These are phyloP conservation scores for Magnaporthiopsis poae DNA, from an alignment of 2,329 filamentous ascomycete species.

Conservation along the genomic window DNA sequence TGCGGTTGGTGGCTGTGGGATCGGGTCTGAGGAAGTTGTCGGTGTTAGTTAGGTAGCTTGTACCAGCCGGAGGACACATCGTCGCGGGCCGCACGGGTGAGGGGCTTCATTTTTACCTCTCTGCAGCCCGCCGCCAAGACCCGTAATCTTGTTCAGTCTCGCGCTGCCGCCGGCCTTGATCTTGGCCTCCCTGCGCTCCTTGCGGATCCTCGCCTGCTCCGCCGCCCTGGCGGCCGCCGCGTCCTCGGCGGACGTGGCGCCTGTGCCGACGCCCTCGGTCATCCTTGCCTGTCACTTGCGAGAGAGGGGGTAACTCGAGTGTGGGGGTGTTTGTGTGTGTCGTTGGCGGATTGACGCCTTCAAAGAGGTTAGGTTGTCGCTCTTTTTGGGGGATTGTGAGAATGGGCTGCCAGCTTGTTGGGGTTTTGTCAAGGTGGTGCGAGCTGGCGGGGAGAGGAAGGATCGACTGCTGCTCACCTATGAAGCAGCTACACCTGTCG, in stretches of 20 bases:
- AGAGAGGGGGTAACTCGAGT: too few species aligned
- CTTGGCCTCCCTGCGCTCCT: slow-evolving; percentile 71
- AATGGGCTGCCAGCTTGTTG: too few species aligned
- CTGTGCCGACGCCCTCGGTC: neutral
- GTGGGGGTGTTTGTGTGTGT: too few species aligned
- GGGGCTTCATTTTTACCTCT: slow-evolving; percentile 26
- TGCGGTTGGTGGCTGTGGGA: slow-evolving; percentile 14
- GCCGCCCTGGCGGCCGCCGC: slow-evolving; percentile 42
- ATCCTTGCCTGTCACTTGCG: neutral
- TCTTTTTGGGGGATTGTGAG: too few species aligned
- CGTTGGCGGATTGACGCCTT: too few species aligned
- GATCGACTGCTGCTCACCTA: too few species aligned
- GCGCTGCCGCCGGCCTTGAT: slow-evolving; percentile 61
- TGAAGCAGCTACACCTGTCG: too few species aligned
- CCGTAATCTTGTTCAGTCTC: slow-evolving; percentile 65
- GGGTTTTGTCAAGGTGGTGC: too few species aligned
- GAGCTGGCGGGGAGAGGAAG: too few species aligned
- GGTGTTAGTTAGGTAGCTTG: too few species aligned
- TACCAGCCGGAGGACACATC: too few species aligned
- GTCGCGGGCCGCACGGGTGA: neutral
- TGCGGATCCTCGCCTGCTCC: slow-evolving; percentile 63
- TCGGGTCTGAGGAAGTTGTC: slow-evolving; percentile 17
- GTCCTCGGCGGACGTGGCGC: slow-evolving; percentile 25
- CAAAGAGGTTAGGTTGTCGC: too few species aligned
- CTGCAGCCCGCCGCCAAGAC: slow-evolving; percentile 50